phyloP scores from a whole-genome alignment of 306 rosid genomes.

The Ormosia emarginata region DNA sequence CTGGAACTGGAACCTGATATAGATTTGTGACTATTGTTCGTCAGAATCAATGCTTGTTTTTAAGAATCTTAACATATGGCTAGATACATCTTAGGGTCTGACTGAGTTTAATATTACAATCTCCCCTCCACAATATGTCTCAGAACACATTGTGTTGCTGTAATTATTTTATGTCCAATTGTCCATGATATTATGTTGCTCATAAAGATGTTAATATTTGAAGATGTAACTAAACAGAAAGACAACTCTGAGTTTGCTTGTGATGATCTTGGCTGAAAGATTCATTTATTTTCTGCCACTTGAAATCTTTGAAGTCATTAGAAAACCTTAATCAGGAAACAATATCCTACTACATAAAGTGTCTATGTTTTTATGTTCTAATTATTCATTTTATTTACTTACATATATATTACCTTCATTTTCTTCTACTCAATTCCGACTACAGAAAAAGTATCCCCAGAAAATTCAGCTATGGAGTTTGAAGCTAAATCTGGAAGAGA shows the following conservation, averaged over 20 bases:
- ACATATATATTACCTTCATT: constrained; percentile 8
- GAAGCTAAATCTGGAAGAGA: constrained; percentile 99
- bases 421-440: constrained; percentile 51
- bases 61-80: neutral
- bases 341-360: neutral
- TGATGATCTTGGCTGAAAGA: constrained; percentile 1
- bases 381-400: constrained; percentile 15
- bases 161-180: neutral
- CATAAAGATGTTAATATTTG: neutral
- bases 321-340: neutral
- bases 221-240: neutral
- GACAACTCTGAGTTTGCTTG: neutral
- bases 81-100: constrained; percentile 1
- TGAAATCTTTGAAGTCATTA: neutral
- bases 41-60: neutral
- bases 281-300: neutral
- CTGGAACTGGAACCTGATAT: neutral
- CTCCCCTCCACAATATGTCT: neutral
- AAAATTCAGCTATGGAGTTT: constrained; percentile 68
- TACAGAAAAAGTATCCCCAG: constrained; percentile 56
- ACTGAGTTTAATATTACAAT: neutral
- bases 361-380: neutral
- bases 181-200: neutral
- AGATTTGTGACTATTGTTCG: neutral
- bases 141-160: neutral